These are phyloP conservation scores for Trifolium fragiferum DNA, from an alignment of 306 rosid species.

Conservation along the genomic window DNA sequence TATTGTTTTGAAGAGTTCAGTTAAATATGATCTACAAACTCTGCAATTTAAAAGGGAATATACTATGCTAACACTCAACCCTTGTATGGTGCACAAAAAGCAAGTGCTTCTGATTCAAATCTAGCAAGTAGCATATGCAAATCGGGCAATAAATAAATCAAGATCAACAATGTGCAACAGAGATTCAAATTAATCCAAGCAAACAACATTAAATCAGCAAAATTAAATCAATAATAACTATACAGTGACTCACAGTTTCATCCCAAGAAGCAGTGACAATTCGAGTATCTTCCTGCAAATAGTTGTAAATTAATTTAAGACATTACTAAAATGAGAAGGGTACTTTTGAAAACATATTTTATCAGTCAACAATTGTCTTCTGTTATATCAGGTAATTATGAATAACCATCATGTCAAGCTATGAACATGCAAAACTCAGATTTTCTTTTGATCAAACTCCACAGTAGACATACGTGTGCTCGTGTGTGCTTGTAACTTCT, in stretches of 20 bases:
- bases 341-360: too few species aligned
- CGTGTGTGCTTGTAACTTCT: too few species aligned
- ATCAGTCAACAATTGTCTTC: too few species aligned
- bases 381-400: too few species aligned
- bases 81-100: too few species aligned
- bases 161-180: neutral
- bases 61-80: slow-evolving; percentile 12
- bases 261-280: slow-evolving; percentile 93
- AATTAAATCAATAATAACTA: neutral
- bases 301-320: slow-evolving; percentile 10
- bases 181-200: slow-evolving; percentile 1
- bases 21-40: neutral
- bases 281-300: slow-evolving; percentile 73
- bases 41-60: neutral
- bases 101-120: neutral
- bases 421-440: too few species aligned
- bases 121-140: slow-evolving; percentile 4
- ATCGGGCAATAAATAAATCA: neutral
- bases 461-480: too few species aligned
- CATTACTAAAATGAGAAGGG: neutral
- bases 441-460: too few species aligned
- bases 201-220: neutral
- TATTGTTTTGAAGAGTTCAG: neutral
- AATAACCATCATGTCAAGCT: too few species aligned
- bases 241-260: slow-evolving; percentile 75